Percentiles rank a stretch among this genome's conserved stretches.
Conservation (phyloP, 768 basidiomycete species). For the Chiua virens region DNA sequence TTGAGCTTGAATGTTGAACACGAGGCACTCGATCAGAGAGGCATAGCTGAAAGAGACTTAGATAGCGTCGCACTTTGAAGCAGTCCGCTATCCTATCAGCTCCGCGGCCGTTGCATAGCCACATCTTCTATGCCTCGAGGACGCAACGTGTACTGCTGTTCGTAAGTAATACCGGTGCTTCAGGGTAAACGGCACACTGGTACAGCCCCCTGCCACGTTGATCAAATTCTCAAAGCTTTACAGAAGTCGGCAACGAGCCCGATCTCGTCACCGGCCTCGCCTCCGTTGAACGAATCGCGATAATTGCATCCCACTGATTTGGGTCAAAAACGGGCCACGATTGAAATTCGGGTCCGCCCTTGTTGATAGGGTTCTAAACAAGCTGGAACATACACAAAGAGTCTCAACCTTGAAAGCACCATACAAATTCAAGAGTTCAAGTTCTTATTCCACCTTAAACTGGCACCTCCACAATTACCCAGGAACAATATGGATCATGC, state of each 20-base stretch:
- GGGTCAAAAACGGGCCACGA: background rate
- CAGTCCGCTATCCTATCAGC: background rate
- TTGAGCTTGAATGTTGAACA: slow-evolving; percentile 7
- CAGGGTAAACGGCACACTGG: background rate
- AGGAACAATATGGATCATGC: slow-evolving; percentile 47
- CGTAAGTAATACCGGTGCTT: background rate
- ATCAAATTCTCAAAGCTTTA: background rate
- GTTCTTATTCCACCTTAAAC: slow-evolving; percentile 45
- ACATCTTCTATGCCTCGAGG: slow-evolving; percentile 24
- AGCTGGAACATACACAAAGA: background rate
- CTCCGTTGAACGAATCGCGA: background rate
- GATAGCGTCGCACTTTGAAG: background rate
- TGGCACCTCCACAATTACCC: slow-evolving; percentile 41
- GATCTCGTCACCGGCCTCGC: background rate
- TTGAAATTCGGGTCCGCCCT: background rate
- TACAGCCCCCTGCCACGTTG: background rate
- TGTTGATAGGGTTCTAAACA: background rate
- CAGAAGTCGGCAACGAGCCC: background rate
- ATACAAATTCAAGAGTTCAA: slow-evolving; percentile 15
- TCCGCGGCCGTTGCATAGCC: slow-evolving; percentile 11
- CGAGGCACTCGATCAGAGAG: background rate
- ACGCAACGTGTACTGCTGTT: slow-evolving; percentile 11
- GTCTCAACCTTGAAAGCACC: background rate
- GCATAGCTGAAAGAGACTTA: too few relatives aligned
- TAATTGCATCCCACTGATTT: background rate